These are phyloP conservation scores for Neofusicoccum umdonicola DNA, from an alignment of 2,329 filamentous ascomycete genomes.

Conservation along the genomic window DNA sequence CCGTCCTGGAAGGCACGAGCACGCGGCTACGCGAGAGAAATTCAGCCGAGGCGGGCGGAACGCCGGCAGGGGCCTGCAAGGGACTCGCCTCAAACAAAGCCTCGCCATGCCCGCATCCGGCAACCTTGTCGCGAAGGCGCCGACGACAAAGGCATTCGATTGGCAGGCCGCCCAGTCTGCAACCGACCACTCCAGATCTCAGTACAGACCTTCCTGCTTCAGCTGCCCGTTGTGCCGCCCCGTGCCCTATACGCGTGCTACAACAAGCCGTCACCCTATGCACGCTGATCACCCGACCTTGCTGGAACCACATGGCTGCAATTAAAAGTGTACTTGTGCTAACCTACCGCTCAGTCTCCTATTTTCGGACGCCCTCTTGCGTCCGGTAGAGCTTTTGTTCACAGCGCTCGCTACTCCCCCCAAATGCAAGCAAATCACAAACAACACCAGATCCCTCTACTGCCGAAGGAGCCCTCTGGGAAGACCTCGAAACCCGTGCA, in stretches of 20 bases:
- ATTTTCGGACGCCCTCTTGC: not conserved
- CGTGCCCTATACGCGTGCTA: not conserved
- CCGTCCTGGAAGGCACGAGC: constrained; percentile 5
- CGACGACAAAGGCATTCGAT: not conserved
- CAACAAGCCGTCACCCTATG: not conserved
- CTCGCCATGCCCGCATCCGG: not conserved
- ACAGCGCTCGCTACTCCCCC: not conserved
- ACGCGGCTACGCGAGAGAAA: constrained; percentile 1
- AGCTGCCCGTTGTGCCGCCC: not conserved
- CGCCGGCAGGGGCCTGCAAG: constrained; percentile 1
- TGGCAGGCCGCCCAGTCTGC: not conserved
- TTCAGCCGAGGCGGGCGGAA: constrained; percentile 1
- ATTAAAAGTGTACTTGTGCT: constrained; percentile 15
- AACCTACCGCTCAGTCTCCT: not conserved
- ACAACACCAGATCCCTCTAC: constrained; percentile 14
- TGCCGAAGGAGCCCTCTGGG: not conserved
- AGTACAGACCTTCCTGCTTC: not conserved
- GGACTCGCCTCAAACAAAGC: constrained; percentile 4
- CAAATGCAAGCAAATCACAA: constrained; percentile 5
- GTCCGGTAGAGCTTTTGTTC: constrained; percentile 5
- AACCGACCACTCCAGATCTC: not conserved
- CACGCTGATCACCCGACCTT: not conserved
- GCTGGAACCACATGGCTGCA: constrained; percentile 4
- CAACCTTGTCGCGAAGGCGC: not conserved
- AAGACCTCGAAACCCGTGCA: constrained; percentile 10